Conservation (phyloP, 1,139 yeast species). For the Chernovozyma sophiae-reginae region DNA sequence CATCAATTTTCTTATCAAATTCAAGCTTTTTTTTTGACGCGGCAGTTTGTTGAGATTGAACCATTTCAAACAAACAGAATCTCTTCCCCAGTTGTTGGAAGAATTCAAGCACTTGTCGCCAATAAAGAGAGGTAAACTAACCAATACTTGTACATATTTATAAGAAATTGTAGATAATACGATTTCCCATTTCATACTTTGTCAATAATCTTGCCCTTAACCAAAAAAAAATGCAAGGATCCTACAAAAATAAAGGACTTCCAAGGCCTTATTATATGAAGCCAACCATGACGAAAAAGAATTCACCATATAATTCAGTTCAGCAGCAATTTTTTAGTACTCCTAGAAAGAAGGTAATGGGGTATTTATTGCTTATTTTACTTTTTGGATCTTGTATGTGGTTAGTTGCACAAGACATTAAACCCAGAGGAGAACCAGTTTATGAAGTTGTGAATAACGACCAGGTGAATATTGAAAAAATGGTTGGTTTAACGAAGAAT, state of each 20-base stretch:
- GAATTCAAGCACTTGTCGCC: too few relatives aligned
- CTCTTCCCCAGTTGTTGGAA: too few relatives aligned
- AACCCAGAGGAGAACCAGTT: conserved; percentile 22
- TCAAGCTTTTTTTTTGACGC: too few relatives aligned
- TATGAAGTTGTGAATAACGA: conserved; percentile 26
- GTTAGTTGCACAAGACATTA: conserved; percentile 37
- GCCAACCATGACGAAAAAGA: conserved; percentile 30
- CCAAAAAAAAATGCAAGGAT: conserved; percentile 42
- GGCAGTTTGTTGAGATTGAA: too few relatives aligned
- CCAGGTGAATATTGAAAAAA: conserved; percentile 18
- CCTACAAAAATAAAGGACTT: conserved; percentile 40
- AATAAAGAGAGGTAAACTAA: too few relatives aligned
- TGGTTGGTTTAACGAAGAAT: conserved; percentile 20
- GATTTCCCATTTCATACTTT: too few relatives aligned
- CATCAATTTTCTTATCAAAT: too few relatives aligned
- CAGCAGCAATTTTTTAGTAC: conserved; percentile 32
- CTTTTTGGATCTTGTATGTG: conserved; percentile 35
- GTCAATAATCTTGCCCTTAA: too few relatives aligned
- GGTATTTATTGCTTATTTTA: conserved; percentile 34
- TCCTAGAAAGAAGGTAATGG: conserved; percentile 35
- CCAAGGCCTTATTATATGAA: conserved; percentile 51
- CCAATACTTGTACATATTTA: too few relatives aligned
- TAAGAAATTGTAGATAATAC: too few relatives aligned
- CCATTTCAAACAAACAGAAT: too few relatives aligned
- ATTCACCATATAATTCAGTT: conserved; percentile 35